Evolutionary conservation across 73 alveolate species (phyloP), one percentile per base, ranked within the genome.

Genomic region (Diophrys appendiculata): DNA sequence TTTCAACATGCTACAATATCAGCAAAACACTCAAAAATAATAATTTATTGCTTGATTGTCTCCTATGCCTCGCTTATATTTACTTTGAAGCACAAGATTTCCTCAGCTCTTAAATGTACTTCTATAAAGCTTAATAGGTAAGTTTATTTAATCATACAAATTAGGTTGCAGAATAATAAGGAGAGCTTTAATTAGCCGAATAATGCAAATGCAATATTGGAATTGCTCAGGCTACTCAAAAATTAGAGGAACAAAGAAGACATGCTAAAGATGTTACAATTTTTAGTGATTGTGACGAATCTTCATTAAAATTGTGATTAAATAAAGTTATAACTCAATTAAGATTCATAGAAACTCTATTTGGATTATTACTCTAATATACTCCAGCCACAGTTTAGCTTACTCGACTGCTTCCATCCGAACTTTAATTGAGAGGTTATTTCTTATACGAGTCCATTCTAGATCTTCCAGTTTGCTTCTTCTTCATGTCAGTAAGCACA

Each of bases 171-270:
- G 82, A 68, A 55, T 14, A 73, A 25, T 64, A 74, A 0, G 70
- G 83, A 33, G 88, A 86, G 34, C 64, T 52, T 64, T 54, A 71
- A 33, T 27, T 82, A 3, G 90, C 85, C n/a, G 90, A 87, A 31
- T 34, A 52, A 18, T 87, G 94, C 72, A 56, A 78, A 5, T 81
- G 90, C 69, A 87, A 87, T 87, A 74, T 80, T 13, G 94, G 94
- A 28, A 87, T 87, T 34, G 94, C 84, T 22, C 70, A 43, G 60
- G 18, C n/a, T 43, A 43, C 18, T 5, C 5, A 43, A 43, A 11
- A 43, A 5, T 11, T 43, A 11, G 60, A 43, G 18, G n/a, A 43
- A 43, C 5, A 18, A 43, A 43, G 60, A 18, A 43, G 60, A n/a
- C n/a, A n/a, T n/a, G n/a, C n/a, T n/a, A n/a, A n/a, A n/a, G n/a